phyloP scores from a whole-genome alignment of 2,329 filamentous ascomycete species.

The Aspergillus persii region DNA sequence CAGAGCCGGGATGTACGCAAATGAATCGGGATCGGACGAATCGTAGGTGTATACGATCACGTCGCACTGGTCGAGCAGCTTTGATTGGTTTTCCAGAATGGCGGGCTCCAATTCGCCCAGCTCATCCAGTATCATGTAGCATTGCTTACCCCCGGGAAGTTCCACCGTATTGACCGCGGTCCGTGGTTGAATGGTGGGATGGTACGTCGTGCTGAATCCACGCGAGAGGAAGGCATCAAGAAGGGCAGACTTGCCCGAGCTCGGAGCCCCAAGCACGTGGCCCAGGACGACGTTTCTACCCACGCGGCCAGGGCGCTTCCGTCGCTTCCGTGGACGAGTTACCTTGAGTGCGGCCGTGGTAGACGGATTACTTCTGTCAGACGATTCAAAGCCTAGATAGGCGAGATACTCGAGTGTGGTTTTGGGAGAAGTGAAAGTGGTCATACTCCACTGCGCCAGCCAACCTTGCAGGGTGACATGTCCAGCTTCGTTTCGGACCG shows the following conservation, averaged over 20 bases:
- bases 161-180: conserved; percentile 96
- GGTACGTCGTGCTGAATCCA: conserved; percentile 78
- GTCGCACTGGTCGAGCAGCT: conserved; percentile 82
- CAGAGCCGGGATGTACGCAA: conserved; percentile 82
- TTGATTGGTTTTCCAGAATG: conserved; percentile 85
- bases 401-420: conserved; percentile 94
- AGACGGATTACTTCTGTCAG: conserved; percentile 66
- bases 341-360: conserved; percentile 85
- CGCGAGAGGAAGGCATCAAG: conserved; percentile 88
- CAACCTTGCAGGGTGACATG: conserved; percentile 95
- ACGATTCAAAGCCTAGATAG: conserved; percentile 88
- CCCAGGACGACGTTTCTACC: conserved; percentile 93
- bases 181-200: conserved; percentile 91
- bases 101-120: conserved; percentile 93
- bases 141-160: conserved; percentile 91
- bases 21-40: conserved; percentile 93
- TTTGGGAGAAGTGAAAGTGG: conserved; percentile 91
- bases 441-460: conserved; percentile 99
- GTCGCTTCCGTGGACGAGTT: conserved; percentile 84
- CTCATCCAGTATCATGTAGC: conserved; percentile 93
- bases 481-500: conserved; percentile 90
- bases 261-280: conserved; percentile 82
- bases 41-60: conserved; percentile 95
- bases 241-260: conserved; percentile 86
- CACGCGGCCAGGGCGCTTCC: conserved; percentile 76